These are phyloP conservation scores for Lavandula angustifolia DNA, from an alignment of 257 asterid genomes.

Conservation along the genomic window DNA sequence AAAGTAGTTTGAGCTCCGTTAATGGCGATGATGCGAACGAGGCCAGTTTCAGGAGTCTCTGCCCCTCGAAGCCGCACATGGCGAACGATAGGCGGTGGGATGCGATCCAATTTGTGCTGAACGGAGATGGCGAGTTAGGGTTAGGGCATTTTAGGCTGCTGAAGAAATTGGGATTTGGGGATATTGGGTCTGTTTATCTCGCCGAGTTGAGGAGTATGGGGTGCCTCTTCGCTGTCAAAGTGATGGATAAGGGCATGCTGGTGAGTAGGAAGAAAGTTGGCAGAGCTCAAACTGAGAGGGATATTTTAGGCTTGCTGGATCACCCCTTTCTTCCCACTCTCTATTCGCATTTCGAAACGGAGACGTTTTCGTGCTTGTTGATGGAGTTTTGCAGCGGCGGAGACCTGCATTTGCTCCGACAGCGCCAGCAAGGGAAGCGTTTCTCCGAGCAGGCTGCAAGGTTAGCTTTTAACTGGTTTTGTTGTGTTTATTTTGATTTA, in stretches of 20 bases:
- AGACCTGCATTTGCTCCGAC: constrained; percentile 88
- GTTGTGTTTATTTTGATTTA: background rate
- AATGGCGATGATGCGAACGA: constrained; percentile 45
- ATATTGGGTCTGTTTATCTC: constrained; percentile 85
- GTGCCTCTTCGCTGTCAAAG: constrained; percentile 78
- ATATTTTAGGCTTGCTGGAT: constrained; percentile 70
- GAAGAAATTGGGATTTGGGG: constrained; percentile 91
- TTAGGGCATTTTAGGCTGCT: constrained; percentile 76
- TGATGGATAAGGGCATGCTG: constrained; percentile 85
- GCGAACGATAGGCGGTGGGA: constrained; percentile 81
- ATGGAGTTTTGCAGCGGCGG: constrained; percentile 99
- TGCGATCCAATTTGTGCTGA: constrained; percentile 57
- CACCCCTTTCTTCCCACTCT: constrained; percentile 92
- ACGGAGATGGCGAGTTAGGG: constrained; percentile 64
- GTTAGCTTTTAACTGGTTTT: constrained; percentile 47
- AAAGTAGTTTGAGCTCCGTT: constrained; percentile 45
- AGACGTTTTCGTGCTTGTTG: constrained; percentile 75
- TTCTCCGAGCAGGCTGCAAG: constrained; percentile 91
- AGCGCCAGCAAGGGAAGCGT: constrained; percentile 76
- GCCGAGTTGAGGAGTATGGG: constrained; percentile 76
- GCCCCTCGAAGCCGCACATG: constrained; percentile 75
- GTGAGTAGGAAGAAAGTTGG: constrained; percentile 72
- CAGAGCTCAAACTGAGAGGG: constrained; percentile 90
- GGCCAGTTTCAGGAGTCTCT: constrained; percentile 55
- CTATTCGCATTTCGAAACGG: constrained; percentile 83